Conservation (phyloP, 495 filamentous ascomycete species). For the Umbilicaria muhlenbergii region DNA sequence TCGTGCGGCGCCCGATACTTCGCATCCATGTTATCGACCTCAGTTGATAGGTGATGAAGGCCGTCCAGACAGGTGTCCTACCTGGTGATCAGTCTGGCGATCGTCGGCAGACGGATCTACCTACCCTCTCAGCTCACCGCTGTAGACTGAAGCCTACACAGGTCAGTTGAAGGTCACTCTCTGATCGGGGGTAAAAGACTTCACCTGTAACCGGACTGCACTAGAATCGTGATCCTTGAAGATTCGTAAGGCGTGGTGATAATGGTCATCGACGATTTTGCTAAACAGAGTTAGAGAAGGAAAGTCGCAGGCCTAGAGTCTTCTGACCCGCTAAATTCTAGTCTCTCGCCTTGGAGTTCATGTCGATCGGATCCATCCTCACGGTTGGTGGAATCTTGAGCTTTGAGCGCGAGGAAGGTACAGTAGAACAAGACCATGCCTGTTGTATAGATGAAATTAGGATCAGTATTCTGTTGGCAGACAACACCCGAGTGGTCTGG, state of each 20-base stretch:
- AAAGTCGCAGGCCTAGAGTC: not conserved
- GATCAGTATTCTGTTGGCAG: not conserved
- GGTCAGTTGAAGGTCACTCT: no score
- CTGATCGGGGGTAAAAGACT: no score
- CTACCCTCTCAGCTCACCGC: constrained; percentile 27
- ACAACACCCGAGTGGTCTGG: not conserved
- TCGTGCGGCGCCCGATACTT: constrained; percentile 28
- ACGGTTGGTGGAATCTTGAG: constrained; percentile 41
- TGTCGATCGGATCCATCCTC: constrained; percentile 40
- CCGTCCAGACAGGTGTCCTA: constrained; percentile 56
- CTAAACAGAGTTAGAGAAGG: constrained; percentile 24
- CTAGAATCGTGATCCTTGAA: constrained; percentile 49
- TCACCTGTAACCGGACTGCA: constrained; percentile 37
- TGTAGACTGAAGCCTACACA: constrained; percentile 22
- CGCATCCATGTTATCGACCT: constrained; percentile 41
- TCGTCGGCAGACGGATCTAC: not conserved
- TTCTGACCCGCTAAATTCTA: constrained; percentile 53
- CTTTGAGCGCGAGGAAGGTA: constrained; percentile 59
- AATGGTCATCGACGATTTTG: constrained; percentile 55
- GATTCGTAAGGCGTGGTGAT: constrained; percentile 54
- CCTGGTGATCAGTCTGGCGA: not conserved
- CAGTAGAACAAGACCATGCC: constrained; percentile 68
- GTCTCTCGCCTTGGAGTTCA: constrained; percentile 44
- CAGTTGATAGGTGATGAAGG: constrained; percentile 51
- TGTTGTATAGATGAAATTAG: constrained; percentile 12